phyloP scores from a whole-genome alignment of 371 early-diverging fungal genomes.

The Basidiobolus heterosporus region DNA sequence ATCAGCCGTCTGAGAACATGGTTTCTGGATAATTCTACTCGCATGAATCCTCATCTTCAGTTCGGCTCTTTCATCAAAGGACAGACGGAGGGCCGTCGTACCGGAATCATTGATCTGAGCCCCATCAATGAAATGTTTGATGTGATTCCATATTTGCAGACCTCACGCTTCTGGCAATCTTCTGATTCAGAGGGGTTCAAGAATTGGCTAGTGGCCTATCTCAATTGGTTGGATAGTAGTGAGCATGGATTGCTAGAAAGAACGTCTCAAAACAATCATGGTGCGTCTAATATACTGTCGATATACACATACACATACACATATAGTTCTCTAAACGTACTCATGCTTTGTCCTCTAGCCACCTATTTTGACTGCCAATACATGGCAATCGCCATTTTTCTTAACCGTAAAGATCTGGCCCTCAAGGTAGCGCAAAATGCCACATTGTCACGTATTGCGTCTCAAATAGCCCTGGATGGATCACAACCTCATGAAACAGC shows the following conservation, averaged over 20 bases:
- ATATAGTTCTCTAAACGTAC: conserved; percentile 10
- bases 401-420: conserved; percentile 14
- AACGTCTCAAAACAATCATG: conserved; percentile 26
- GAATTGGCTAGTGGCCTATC: conserved; percentile 24
- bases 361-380: conserved; percentile 20
- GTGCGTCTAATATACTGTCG: conserved; percentile 6
- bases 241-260: conserved; percentile 20
- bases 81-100: conserved; percentile 16
- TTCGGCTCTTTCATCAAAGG: conserved; percentile 26
- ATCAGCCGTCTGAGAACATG: conserved; percentile 19
- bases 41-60: conserved; percentile 35
- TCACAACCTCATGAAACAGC: conserved; percentile 18
- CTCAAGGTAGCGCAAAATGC: conserved; percentile 6
- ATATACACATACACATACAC: too few species aligned
- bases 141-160: background rate
- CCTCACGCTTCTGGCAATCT: background rate
- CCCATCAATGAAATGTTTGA: conserved; percentile 15
- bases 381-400: conserved; percentile 17
- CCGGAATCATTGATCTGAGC: conserved; percentile 27
- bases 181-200: conserved; percentile 8
- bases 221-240: conserved; percentile 23
- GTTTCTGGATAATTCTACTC: conserved; percentile 27
- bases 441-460: conserved; percentile 10
- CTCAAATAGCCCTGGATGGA: conserved; percentile 17
- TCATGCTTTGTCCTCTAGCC: conserved; percentile 18